A percentile compares a stretch with the other conserved stretches of the same genome.
phyloP scores from a whole-genome alignment of 257 asterid genomes.

The Craterostigma plantagineum region DNA sequence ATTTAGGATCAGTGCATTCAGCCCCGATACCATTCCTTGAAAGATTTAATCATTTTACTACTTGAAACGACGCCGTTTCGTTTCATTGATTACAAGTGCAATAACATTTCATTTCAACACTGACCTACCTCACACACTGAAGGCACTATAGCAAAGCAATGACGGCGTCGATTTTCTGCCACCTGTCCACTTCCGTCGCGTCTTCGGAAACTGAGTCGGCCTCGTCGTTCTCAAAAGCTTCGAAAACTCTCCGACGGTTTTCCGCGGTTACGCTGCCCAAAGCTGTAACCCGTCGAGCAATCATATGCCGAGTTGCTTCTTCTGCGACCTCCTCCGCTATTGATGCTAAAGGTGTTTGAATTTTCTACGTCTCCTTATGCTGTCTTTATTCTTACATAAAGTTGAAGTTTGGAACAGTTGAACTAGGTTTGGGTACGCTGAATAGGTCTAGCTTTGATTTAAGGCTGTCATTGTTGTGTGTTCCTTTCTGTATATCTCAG shows the following conservation, averaged over 20 bases:
- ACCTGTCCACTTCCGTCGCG: conserved; percentile 20
- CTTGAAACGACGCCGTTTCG: no score
- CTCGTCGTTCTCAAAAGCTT: conserved; percentile 22
- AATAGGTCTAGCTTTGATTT: no score
- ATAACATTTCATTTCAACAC: no score
- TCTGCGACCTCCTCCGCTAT: conserved; percentile 29
- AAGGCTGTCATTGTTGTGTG: not conserved
- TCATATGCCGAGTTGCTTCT: conserved; percentile 52
- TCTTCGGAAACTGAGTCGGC: conserved; percentile 27
- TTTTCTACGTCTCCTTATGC: not conserved
- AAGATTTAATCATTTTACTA: no score
- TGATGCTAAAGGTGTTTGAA: conserved; percentile 33
- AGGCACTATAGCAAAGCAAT: conserved; percentile 15
- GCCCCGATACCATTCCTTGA: no score
- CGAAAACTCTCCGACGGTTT: conserved; percentile 14
- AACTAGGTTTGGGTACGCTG: not conserved
- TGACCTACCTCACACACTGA: not conserved
- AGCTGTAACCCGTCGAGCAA: conserved; percentile 26
- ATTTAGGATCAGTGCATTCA: not conserved
- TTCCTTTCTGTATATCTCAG: conserved; percentile 28
- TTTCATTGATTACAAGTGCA: no score
- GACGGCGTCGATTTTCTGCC: conserved; percentile 38
- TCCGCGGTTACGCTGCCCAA: conserved; percentile 14
- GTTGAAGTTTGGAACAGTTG: not conserved
- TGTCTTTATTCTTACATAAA: not conserved